Base-by-base conservation (phyloP, 2,329 filamentous ascomycete species). In the Epichloe scottii region DNA sequence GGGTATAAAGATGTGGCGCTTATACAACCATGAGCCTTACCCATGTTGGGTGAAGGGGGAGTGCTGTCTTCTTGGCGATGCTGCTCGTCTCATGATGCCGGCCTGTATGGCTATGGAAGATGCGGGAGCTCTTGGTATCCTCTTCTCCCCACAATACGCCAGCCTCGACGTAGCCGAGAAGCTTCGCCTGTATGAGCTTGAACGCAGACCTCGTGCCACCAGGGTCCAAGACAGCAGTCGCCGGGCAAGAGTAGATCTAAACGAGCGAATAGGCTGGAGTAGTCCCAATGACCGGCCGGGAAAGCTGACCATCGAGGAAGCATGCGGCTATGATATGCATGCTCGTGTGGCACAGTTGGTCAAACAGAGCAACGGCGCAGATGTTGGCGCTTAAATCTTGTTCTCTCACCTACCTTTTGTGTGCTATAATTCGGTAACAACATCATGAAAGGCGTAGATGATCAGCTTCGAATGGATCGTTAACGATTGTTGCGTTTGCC, bases 41-140 rank as follows among this genome's bases (percentile, higher is more conserved):
- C 69, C 71, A 0, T 75, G 75, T 58, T 70, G 75, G 58, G 64
- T 68, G 39, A 73, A 72, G 51, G 67, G 64, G 5, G 67, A 63
- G 17, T 72, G 72, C 3, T 77, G 74, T 54, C 63, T 84, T 84
- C 26, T 26, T 26, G 26, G 26, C 26, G 26, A 26, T 26, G 26
- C 26, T 26, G 26, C 26, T 26, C 26, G 60, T 79, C 75, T 52
- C 81, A 85, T 62, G 81, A 26, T 26, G 2, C 26, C 81, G 5
- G 80, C 80, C 0, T 82, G 78, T 58, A 81, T 81, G 77, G 79
- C 80, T 0, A 79, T 83, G 37, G 79, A 84, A 59, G 79, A 84
- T 53, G 77, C 78, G 0, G 79, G 75, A 0, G 76, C 76, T 0
- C 64, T 84, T 1, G 79, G 79, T 0, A 75, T 82, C 12, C 54